phyloP scores from a whole-genome alignment of 768 basidiomycete genomes.

The Termitomyces sp. region DNA sequence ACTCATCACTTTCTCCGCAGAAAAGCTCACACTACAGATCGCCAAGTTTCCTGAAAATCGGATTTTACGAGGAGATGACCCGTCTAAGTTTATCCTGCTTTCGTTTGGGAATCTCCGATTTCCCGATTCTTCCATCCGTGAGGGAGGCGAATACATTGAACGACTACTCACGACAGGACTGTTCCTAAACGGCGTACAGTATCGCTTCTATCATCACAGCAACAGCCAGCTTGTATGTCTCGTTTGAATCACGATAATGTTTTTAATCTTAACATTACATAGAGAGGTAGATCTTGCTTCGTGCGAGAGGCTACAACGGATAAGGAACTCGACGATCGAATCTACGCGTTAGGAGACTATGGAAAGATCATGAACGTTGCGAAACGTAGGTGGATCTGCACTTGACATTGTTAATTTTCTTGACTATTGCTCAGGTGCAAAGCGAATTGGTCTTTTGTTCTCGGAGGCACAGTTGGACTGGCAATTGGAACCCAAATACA shows the following conservation, averaged over 20 bases:
- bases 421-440: constrained; percentile 44
- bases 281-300: constrained; percentile 66
- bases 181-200: constrained; percentile 54
- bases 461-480: constrained; percentile 62
- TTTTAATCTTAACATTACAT: background rate
- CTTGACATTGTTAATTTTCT: background rate
- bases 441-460: constrained; percentile 66
- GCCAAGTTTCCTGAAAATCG: constrained; percentile 54
- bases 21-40: constrained; percentile 49
- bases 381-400: constrained; percentile 44
- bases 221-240: constrained; percentile 58
- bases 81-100: constrained; percentile 50
- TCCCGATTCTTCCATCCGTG: constrained; percentile 45
- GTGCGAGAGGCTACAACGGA: constrained; percentile 53
- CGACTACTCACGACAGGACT: constrained; percentile 54
- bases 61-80: constrained; percentile 55
- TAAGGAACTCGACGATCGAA: constrained; percentile 52
- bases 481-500: constrained; percentile 43
- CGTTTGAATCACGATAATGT: background rate
- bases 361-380: constrained; percentile 59
- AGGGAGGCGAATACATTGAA: constrained; percentile 52
- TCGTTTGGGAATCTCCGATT: constrained; percentile 56
- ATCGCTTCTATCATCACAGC: constrained; percentile 70
- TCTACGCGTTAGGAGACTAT: constrained; percentile 59
- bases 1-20: constrained; percentile 46